A percentile compares a stretch with the other conserved stretches of the same genome.
These are phyloP conservation scores for Plasmodium gonderi DNA, from an alignment of 169 alveolate species.

Conservation along the genomic window DNA sequence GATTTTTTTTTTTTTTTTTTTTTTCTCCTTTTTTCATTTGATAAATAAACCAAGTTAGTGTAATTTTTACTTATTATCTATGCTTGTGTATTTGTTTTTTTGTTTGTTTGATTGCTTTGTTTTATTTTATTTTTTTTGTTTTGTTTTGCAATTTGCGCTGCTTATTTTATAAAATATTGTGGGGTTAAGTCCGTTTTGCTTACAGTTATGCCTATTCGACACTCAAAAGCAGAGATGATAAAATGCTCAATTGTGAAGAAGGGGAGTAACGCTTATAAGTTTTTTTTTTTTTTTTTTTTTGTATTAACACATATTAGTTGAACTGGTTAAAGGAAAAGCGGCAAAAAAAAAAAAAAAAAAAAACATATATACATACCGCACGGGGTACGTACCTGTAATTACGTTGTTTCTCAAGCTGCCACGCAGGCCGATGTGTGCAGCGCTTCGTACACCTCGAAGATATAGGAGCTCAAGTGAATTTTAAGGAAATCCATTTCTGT, in stretches of 20 bases:
- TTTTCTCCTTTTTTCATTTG: not conserved
- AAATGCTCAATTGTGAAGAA: not conserved
- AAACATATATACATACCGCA: not conserved
- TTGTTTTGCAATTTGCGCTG: not conserved
- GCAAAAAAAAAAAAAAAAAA: not conserved
- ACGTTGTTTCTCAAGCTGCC: not conserved
- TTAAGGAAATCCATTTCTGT: not conserved
- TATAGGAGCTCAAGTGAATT: not conserved
- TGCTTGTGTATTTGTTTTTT: not conserved
- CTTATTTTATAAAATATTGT: not conserved
- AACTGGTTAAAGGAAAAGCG: not conserved
- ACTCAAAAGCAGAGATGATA: not conserved
- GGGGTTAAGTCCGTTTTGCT: not conserved
- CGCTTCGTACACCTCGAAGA: not conserved
- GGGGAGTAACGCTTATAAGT: not conserved
- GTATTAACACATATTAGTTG: not conserved
- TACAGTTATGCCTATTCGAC: not conserved
- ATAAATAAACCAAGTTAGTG: not conserved
- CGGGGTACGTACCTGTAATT: not conserved
- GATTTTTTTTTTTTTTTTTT: not conserved
- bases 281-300: too few species aligned
- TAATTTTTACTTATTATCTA: not conserved
- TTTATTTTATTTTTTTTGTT: not conserved
- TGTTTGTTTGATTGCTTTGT: not conserved
- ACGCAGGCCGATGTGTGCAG: not conserved